Evolutionary conservation across 2,329 filamentous ascomycete species (phyloP), one percentile per base, ranked within the genome.

Genomic region (Penicillium aurantiogriseum): DNA sequence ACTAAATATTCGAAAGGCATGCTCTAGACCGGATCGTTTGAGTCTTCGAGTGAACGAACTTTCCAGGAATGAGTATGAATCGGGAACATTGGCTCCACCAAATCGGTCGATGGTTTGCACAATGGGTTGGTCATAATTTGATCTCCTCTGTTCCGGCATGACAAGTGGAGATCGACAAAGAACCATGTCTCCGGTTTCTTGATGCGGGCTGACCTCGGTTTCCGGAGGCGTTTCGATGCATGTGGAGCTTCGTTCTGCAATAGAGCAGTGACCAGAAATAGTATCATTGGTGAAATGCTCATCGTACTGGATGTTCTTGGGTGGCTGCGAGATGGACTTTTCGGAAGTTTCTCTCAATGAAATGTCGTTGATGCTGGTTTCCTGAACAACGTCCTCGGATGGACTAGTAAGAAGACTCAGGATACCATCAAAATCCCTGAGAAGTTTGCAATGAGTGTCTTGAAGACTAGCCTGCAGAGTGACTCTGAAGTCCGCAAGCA

Each of bases 41-140:
- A 95, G 77, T 5, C 88, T 82, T 8, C 89, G 84, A 11, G 86
- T 85, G 64, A 95, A 92, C 1, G 82, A 86, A 1, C 79, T 76
- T 70, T 92, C 89, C 27, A 84, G 79, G 56, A 83, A 81, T 10
- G 85, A 80, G 69, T 87, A 87, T 19, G 50, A 36, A 35, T 45
- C 25, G 9, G 19, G 40, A 15, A 21, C 4, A 35, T 36, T 35
- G 29, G 19, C 15, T 17, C 40, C 50, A 15, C 40, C 17, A 19
- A 36, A 52, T 33, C 23, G 29, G 17, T 36, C 40, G 21, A 40
- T 8, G 13, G 17, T 3, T 36, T 38, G n/a, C 19, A 36, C 31
- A 7, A 29, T 38, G 4, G 40, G 10, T 23, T 25, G 39, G 13
- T 38, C 17, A 21, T 8, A 6, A 4, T 21, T 25, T 7, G 11